Evolutionary conservation across 192 early-diverging fungal species (phyloP).

Genomic region (Linderina pennispora): DNA sequence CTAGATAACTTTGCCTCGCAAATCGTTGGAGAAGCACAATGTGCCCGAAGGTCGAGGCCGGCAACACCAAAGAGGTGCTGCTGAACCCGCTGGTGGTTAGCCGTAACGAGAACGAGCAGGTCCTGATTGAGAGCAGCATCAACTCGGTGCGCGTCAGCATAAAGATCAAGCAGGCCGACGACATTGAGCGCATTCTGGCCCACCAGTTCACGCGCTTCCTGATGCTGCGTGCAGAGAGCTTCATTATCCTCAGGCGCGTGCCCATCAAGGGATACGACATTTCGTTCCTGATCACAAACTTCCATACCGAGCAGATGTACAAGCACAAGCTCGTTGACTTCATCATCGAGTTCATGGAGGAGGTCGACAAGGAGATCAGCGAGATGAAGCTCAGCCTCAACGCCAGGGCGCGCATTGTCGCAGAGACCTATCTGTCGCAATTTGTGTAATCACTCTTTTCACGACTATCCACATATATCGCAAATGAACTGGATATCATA

Average conservation of each 20-base stretch:
- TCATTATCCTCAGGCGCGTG: slow-evolving; percentile 87
- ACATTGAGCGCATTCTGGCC: slow-evolving; percentile 88
- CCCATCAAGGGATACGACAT: slow-evolving; percentile 97
- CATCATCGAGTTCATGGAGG: slow-evolving; percentile 99
- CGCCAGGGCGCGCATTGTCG: slow-evolving; percentile 82
- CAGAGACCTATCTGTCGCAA: slow-evolving; percentile 61
- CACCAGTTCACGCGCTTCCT: slow-evolving; percentile 98
- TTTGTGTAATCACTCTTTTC: no score
- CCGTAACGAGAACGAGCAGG: slow-evolving; percentile 88
- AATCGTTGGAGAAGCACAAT: slow-evolving; percentile 95
- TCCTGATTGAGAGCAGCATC: slow-evolving; percentile 87
- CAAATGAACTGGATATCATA: no score
- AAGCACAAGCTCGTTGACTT: slow-evolving; percentile 99
- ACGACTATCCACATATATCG: no score
- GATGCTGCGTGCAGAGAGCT: slow-evolving; percentile 95
- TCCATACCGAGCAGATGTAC: slow-evolving; percentile 97
- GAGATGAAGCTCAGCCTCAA: slow-evolving; percentile 97
- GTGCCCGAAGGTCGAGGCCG: slow-evolving; percentile 95
- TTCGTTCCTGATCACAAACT: slow-evolving; percentile 93
- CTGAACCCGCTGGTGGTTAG: slow-evolving; percentile 81
- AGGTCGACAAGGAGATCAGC: slow-evolving; percentile 98
- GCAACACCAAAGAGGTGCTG: slow-evolving; percentile 72
- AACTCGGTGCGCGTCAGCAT: slow-evolving; percentile 94
- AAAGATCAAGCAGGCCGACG: slow-evolving; percentile 96
- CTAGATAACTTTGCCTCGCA: slow-evolving; percentile 98